Conservation (phyloP, 345 rosid genomes). For the Kernera saxatilis region DNA sequence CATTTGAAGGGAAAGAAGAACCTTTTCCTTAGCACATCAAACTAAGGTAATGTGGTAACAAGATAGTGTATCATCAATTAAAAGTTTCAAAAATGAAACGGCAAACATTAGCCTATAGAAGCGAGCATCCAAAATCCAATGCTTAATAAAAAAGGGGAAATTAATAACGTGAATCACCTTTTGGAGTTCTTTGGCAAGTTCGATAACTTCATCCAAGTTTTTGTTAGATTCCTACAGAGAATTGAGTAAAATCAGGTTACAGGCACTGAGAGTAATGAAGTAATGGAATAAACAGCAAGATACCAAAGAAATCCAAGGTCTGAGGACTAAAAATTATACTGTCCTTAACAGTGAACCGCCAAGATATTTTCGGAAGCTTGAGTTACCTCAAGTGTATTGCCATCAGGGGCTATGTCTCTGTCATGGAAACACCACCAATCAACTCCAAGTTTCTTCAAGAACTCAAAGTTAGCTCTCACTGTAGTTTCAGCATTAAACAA, state of each 20-base stretch:
- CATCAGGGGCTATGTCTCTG: slow-evolving; percentile 93
- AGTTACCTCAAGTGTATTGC: slow-evolving; percentile 62
- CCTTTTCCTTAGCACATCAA: slow-evolving; percentile 1
- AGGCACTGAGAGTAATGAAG: neutral
- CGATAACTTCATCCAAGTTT: slow-evolving; percentile 88
- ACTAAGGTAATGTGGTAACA: neutral
- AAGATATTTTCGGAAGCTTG: neutral
- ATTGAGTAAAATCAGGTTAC: neutral
- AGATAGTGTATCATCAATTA: neutral
- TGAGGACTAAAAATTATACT: neutral
- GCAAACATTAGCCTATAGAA: neutral
- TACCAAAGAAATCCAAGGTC: neutral
- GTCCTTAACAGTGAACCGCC: neutral
- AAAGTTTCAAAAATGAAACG: neutral
- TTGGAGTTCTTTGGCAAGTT: slow-evolving; percentile 91
- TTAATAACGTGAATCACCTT: slow-evolving; percentile 32
- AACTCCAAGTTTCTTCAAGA: slow-evolving; percentile 86
- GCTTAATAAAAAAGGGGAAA: neutral
- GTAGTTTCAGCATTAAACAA: slow-evolving; percentile 6
- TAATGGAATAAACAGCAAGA: too few species aligned
- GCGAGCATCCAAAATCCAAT: neutral
- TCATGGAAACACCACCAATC: slow-evolving; percentile 97
- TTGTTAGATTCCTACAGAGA: slow-evolving; percentile 65
- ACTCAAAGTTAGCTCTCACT: slow-evolving; percentile 99
- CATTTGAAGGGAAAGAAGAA: neutral